These are phyloP conservation scores for Solanum bukasovii DNA, from an alignment of 257 asterid genomes.

Conservation along the genomic window DNA sequence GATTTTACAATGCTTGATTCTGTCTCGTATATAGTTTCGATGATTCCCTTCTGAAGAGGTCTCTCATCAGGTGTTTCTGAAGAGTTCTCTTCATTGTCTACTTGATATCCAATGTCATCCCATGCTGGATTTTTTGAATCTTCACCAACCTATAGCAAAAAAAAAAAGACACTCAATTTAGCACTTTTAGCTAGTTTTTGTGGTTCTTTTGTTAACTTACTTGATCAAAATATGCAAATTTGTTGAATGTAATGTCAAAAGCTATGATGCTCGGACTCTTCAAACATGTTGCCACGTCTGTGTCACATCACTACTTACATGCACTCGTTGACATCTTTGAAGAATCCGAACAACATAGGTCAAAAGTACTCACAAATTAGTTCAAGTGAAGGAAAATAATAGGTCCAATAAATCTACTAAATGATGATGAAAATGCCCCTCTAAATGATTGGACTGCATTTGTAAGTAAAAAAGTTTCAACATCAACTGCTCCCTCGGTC, in stretches of 20 bases:
- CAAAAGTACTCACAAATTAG: background rate
- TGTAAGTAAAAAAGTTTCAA: background rate
- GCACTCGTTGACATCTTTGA: background rate
- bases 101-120: conserved; percentile 66
- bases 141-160: conserved; percentile 43
- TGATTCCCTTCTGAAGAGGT: conserved; percentile 62
- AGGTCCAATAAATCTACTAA: background rate
- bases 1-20: conserved; percentile 32
- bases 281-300: background rate
- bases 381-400: background rate
- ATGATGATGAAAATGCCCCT: background rate
- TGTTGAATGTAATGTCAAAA: background rate
- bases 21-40: conserved; percentile 41
- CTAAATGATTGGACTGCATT: background rate
- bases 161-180: background rate
- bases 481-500: background rate
- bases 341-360: background rate
- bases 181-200: background rate
- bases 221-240: background rate
- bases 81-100: conserved; percentile 23
- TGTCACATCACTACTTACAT: background rate
- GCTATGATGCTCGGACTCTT: background rate
- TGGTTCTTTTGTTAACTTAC: background rate
- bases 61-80: conserved; percentile 10
- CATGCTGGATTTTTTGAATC: conserved; percentile 50